Percentiles rank a stretch among this genome's conserved stretches.
phyloP scores from a whole-genome alignment of 306 rosid species.

The Rosa rugosa region DNA sequence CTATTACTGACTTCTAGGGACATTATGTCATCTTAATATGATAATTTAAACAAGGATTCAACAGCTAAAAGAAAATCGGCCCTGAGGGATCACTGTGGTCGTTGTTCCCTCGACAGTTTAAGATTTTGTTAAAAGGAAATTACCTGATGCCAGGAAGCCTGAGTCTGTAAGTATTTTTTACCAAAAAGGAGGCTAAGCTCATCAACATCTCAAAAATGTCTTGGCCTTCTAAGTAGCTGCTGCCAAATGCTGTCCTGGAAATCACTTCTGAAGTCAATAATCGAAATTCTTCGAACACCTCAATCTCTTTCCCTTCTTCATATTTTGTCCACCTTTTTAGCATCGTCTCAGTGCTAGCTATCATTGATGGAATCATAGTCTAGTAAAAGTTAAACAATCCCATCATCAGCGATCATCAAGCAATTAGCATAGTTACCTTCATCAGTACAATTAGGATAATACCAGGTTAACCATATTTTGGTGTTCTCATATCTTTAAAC shows the following conservation, averaged over 20 bases:
- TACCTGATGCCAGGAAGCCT: background rate
- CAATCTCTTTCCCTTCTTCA: background rate
- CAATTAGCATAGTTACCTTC: background rate
- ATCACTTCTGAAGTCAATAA: constrained; percentile 7
- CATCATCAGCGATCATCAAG: background rate
- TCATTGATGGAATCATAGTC: background rate
- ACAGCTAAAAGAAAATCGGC: background rate
- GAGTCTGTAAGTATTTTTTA: background rate
- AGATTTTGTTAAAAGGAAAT: background rate
- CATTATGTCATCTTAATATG: background rate
- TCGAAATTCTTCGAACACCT: background rate
- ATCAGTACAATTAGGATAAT: background rate
- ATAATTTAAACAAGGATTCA: background rate
- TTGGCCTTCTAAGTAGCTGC: constrained; percentile 7
- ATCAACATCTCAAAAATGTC: constrained; percentile 5
- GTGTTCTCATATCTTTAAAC: no score
- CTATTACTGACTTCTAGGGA: background rate
- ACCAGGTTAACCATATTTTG: background rate
- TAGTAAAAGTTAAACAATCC: background rate
- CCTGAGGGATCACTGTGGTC: background rate
- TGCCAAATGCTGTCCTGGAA: background rate
- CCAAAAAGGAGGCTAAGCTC: background rate
- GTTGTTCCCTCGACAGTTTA: background rate
- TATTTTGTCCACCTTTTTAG: background rate
- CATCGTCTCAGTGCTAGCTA: constrained; percentile 6